Evolutionary conservation across 768 basidiomycete genomes (phyloP), one percentile per base, ranked within the genome.

Genomic region (Hericium rajendrae): DNA sequence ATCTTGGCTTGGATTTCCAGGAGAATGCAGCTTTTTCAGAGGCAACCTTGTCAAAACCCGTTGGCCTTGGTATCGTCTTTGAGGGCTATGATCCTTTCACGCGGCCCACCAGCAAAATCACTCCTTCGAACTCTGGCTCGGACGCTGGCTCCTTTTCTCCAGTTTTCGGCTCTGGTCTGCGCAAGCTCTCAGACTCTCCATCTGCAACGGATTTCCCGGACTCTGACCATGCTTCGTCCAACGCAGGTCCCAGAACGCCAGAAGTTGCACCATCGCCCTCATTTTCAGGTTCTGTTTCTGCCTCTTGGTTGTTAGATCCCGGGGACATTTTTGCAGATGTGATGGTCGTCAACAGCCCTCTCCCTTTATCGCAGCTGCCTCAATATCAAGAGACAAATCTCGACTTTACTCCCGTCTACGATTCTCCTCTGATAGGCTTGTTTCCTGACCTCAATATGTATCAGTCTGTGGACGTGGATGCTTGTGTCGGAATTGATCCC

Each of bases 401-500:
- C 38, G 39, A 38, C 15, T 18, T 20, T 18, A 22, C 13, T n/a
- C 32, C 16, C 39, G n/a, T 53, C 38, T 16, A 49, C 58, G 40
- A 32, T 15, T 26, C 48, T 2, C 60, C 67, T 37, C 18, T 65
- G 1, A 53, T 70, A 1, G 65, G 68, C 13, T 56, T 69, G 43
- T 65, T 67, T 54, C 62, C 65, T 12, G 69, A 70, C 52, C 60
- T 73, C 24, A 76, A 75, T 46, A 70, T 72, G 69, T 71, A 69
- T 56, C 64, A 69, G 22, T 54, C 46, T 5, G 59, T 65, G 49
- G 57, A 57, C 26, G 62, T 65, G 8, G 38, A 58, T 3, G 62
- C 63, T 32, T 56, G 59, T 4, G 43, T 60, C 5, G 68, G 73
- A 28, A 67, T 80, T 51, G 71, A 79, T 61, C 77, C 78, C 20